These are phyloP conservation scores for Globisporangium perplexum DNA, from an alignment of 352 stramenopile genomes.

Conservation along the genomic window DNA sequence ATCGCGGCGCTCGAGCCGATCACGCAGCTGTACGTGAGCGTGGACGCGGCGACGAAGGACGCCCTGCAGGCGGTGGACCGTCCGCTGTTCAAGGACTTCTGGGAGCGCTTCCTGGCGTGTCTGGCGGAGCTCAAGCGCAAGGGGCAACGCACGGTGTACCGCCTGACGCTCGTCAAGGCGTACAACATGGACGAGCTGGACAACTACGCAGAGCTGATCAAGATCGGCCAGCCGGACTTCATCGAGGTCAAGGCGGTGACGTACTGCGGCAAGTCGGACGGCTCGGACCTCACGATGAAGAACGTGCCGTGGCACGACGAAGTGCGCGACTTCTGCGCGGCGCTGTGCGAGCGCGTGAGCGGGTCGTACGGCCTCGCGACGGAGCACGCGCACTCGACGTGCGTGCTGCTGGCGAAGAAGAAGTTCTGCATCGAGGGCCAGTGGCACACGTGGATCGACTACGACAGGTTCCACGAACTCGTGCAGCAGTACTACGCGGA, in stretches of 20 bases:
- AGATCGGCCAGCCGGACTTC: slow-evolving; percentile 87
- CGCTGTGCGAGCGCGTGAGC: slow-evolving; percentile 68
- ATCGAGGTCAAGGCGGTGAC: slow-evolving; percentile 98
- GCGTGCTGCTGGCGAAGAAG: slow-evolving; percentile 92
- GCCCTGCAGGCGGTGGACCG: slow-evolving; percentile 94
- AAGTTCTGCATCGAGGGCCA: slow-evolving; percentile 85
- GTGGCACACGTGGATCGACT: slow-evolving; percentile 99
- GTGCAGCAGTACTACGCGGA: slow-evolving; percentile 78
- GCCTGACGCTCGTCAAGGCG: slow-evolving; percentile 97
- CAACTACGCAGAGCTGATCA: slow-evolving; percentile 93
- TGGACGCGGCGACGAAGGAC: slow-evolving; percentile 96
- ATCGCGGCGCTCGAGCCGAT: slow-evolving; percentile 95
- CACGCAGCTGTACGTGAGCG: slow-evolving; percentile 98
- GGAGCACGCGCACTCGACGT: slow-evolving; percentile 96
- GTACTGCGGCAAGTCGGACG: slow-evolving; percentile 98
- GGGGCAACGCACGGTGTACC: slow-evolving; percentile 94
- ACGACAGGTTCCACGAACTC: slow-evolving; percentile 94
- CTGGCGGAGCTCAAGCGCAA: slow-evolving; percentile 92
- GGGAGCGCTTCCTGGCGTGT: slow-evolving; percentile 93
- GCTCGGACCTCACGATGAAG: slow-evolving; percentile 97
- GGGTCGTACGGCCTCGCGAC: slow-evolving; percentile 92
- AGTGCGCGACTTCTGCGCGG: slow-evolving; percentile 89
- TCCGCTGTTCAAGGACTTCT: slow-evolving; percentile 97
- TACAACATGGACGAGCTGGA: slow-evolving; percentile 97
- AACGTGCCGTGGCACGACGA: slow-evolving; percentile 98